A percentile compares a stretch with the other conserved stretches of the same genome.
These are phyloP conservation scores for Rhodotorula babjevae DNA, from an alignment of 768 basidiomycete species.

Conservation along the genomic window DNA sequence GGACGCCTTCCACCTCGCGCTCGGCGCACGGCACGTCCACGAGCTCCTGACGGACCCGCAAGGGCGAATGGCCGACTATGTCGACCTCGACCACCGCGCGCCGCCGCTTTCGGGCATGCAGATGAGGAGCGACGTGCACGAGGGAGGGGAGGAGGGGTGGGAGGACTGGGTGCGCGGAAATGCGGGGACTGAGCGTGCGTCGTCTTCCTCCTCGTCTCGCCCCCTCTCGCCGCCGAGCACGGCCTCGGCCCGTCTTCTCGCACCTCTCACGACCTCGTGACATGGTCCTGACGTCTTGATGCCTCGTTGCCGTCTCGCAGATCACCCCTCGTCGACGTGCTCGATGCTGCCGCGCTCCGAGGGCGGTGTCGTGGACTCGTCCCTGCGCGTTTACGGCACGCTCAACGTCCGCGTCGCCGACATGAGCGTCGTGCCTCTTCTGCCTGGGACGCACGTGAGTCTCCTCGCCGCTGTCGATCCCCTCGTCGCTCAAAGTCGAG, in stretches of 20 bases:
- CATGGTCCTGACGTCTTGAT: background rate
- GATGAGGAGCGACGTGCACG: background rate
- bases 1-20: slow-evolving; percentile 6
- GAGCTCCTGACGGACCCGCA: background rate
- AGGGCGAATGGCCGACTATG: background rate
- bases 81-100: background rate
- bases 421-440: slow-evolving; percentile 48
- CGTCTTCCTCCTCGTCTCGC: background rate
- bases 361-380: slow-evolving; percentile 54
- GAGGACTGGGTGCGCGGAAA: background rate
- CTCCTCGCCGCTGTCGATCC: too few species aligned
- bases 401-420: slow-evolving; percentile 60
- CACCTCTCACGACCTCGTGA: too few species aligned
- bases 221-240: too few species aligned
- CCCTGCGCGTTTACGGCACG: slow-evolving; percentile 59
- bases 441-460: slow-evolving; percentile 15
- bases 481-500: too few species aligned
- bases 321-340: slow-evolving; percentile 48
- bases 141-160: slow-evolving; percentile 2
- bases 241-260: too few species aligned
- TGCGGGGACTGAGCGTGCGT: background rate
- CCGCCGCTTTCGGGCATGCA: background rate
- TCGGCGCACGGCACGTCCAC: background rate
- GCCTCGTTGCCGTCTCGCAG: background rate
- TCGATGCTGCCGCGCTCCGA: slow-evolving; percentile 55